phyloP scores from a whole-genome alignment of 176 grass and related monocot species.

The Oryza glaberrima region DNA sequence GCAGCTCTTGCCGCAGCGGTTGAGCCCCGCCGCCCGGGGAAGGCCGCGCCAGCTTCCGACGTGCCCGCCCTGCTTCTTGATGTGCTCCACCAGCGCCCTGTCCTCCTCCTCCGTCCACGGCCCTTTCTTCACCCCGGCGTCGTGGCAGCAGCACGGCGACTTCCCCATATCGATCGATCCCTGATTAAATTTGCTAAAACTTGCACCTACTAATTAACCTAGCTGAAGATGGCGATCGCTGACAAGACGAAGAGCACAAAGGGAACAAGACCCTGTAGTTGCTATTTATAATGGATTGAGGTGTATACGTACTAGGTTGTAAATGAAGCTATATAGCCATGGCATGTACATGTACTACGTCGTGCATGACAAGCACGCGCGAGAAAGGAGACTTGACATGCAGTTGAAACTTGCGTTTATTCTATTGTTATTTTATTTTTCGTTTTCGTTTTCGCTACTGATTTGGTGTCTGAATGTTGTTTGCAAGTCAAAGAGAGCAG shows the following conservation, averaged over 20 bases:
- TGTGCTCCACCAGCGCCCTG: constrained; percentile 50
- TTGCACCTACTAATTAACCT: neutral
- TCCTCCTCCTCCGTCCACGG: constrained; percentile 85
- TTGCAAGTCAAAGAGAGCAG: constrained; percentile 48
- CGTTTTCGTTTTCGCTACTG: neutral
- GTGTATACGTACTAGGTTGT: neutral
- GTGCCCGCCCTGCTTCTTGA: constrained; percentile 49
- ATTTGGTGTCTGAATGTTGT: neutral
- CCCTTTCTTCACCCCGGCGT: constrained; percentile 56
- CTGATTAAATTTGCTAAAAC: no score
- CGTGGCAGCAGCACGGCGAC: constrained; percentile 68
- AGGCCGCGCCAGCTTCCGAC: constrained; percentile 63
- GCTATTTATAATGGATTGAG: constrained; percentile 27
- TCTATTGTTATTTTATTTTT: neutral
- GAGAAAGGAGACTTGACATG: neutral
- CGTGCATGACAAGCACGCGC: neutral
- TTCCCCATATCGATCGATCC: constrained; percentile 48
- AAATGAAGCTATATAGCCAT: neutral
- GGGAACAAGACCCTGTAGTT: neutral
- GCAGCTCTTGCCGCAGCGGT: constrained; percentile 92
- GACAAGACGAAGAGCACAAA: neutral
- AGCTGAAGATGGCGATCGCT: neutral
- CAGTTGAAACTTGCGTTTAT: neutral
- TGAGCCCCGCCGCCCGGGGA: constrained; percentile 58
- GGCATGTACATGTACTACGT: neutral